Evolutionary conservation across 75 land plant species (phyloP), one percentile per base, ranked within the genome.

Genomic region (Selaginella moellendorffii): DNA sequence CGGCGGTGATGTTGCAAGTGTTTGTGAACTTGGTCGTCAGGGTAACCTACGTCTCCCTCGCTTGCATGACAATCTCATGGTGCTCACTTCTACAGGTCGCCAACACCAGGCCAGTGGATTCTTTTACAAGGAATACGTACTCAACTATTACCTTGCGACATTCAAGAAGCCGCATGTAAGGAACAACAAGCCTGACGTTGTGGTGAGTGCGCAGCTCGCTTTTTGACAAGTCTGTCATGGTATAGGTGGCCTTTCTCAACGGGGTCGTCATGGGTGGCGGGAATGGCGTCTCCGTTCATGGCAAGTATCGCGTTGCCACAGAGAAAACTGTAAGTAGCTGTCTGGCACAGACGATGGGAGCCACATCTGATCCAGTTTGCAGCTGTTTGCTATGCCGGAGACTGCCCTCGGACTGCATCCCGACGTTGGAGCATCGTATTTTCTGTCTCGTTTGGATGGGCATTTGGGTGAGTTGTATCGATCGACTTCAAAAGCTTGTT

Each of bases 221-320:
- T 36, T n/a, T n/a, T n/a, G n/a, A n/a, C n/a, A n/a, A n/a, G n/a
- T n/a, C n/a, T n/a, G n/a, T n/a, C n/a, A n/a, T n/a, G n/a, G n/a
- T n/a, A n/a, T 36, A 92, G 97, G 85, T 92, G 58, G 89, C 97
- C 59, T 30, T 92, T 24, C 67, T 92, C 69, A 73, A 88, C 85
- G 97, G 97, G 31, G 68, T 92, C 56, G 84, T 89, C 28, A 88
- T 92, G 96, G 97, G 97, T 29, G 97, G 97, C 42, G 97, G 97
- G 17, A 85, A 73, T 29, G 97, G 97, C 51, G 58, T 88, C 65
- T 83, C 97, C 28, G 69, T 92, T 54, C 97, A 88, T 66, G 97
- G 96, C 29, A 81, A 70, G 20, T 83, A 88, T 29, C 80, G 96
- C 10, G 76, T 92, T 75, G 97, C 90, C 31, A 85, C 96, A 72